Evolutionary conservation across 139 green algal species (phyloP).

Genomic region (Choricystis sp.): DNA sequence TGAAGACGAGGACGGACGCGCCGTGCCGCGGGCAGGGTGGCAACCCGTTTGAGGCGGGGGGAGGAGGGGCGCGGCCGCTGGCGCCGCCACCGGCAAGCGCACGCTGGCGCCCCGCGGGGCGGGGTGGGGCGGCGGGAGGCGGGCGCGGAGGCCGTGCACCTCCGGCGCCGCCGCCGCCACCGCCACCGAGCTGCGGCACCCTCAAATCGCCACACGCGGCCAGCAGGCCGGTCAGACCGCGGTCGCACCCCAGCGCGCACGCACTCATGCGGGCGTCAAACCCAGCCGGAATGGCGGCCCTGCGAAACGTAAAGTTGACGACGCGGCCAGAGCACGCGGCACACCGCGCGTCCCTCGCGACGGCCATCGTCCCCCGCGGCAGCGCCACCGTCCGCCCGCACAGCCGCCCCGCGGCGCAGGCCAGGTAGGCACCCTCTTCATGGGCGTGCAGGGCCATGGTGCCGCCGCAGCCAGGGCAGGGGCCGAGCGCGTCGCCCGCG

Average conservation of each 20-base stretch:
- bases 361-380: constrained; percentile 2
- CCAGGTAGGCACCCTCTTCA: background rate
- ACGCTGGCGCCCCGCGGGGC: background rate
- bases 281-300: background rate
- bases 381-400: constrained; percentile 11
- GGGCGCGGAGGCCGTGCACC: background rate
- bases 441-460: constrained; percentile 17
- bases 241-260: constrained; percentile 2
- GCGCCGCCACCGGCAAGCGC: background rate
- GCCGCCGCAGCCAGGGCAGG: constrained; percentile 28
- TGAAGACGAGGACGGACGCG: constrained; percentile 10
- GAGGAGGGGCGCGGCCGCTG: background rate
- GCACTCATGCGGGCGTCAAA: constrained; percentile 2
- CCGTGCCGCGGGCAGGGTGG: constrained; percentile 15
- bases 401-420: constrained; percentile 7
- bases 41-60: background rate
- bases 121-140: background rate
- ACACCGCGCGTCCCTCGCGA: constrained; percentile 3
- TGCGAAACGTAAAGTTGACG: background rate
- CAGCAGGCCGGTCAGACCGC: background rate
- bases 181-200: background rate
- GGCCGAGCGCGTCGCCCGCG: constrained; percentile 15
- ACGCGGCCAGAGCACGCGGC: background rate
- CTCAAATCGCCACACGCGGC: background rate
- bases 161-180: too few species aligned